Conservation (phyloP, 2,329 filamentous ascomycete genomes). For the Juglanconis juglandina region DNA sequence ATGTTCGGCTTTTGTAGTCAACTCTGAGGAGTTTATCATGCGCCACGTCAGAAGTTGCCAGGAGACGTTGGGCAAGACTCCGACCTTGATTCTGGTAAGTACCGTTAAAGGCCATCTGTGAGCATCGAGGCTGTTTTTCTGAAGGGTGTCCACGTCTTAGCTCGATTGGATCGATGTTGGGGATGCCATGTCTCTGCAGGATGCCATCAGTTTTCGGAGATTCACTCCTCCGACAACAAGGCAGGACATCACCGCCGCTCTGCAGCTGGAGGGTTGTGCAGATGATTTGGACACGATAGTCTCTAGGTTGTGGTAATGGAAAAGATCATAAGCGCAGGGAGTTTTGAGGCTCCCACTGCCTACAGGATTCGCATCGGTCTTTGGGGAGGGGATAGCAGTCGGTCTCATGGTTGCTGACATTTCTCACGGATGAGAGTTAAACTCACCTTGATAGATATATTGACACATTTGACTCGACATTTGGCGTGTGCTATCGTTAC, state of each 20-base stretch:
- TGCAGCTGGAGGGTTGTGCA: neutral
- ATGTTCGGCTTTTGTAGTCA: slow-evolving; percentile 36
- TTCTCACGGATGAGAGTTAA: no score
- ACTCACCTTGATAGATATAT: no score
- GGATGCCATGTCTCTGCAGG: slow-evolving; percentile 6
- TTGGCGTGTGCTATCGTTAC: no score
- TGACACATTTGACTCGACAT: no score
- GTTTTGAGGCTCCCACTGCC: no score
- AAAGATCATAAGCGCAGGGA: no score
- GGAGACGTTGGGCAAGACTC: slow-evolving; percentile 26
- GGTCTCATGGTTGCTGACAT: no score
- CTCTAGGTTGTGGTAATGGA: neutral
- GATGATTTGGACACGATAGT: neutral
- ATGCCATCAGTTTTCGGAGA: neutral
- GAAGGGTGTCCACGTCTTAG: neutral
- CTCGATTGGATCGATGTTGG: slow-evolving; percentile 12
- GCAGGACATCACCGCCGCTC: neutral
- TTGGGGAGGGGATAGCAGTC: no score
- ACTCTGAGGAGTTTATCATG: slow-evolving; percentile 42
- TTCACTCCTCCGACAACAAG: neutral
- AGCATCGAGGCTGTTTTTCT: neutral
- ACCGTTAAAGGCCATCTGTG: neutral
- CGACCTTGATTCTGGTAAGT: slow-evolving; percentile 31
- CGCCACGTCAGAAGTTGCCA: slow-evolving; percentile 37
- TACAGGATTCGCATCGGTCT: no score